phyloP scores from a whole-genome alignment of 163 green algal genomes.

The Volvox carteri region DNA sequence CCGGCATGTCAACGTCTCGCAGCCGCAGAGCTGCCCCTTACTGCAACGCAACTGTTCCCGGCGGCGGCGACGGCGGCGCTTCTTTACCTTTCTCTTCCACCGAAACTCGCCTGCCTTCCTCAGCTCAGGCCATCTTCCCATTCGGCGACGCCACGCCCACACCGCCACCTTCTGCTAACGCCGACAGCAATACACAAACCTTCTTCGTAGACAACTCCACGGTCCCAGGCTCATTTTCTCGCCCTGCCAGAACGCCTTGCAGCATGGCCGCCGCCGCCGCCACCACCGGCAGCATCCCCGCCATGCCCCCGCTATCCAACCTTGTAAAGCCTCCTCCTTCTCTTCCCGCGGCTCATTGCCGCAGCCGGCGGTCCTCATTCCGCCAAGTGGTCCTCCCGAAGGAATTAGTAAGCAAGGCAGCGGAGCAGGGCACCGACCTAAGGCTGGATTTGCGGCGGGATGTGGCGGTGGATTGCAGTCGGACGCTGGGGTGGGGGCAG shows the following conservation, averaged over 20 bases:
- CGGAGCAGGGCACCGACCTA: conserved; percentile 31
- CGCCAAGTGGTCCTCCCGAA: conserved; percentile 30
- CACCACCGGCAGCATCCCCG: background rate
- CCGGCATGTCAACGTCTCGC: background rate
- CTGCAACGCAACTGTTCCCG: background rate
- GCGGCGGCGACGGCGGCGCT: background rate
- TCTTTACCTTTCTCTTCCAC: background rate
- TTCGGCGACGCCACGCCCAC: too few species aligned
- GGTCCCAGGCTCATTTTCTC: too few species aligned
- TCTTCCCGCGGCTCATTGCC: background rate
- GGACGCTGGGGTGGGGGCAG: conserved; percentile 21
- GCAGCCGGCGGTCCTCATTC: background rate
- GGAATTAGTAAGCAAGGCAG: background rate
- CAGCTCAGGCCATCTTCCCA: too few species aligned
- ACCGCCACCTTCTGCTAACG: background rate
- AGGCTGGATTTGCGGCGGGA: conserved; percentile 34
- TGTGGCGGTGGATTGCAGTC: background rate
- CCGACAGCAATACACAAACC: too few species aligned
- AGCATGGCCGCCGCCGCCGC: background rate
- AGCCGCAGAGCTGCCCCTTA: conserved; percentile 7
- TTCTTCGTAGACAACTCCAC: too few species aligned
- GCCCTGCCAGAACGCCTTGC: too few species aligned
- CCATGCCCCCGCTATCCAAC: background rate
- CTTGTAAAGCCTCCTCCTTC: background rate
- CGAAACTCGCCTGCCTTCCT: background rate